These are phyloP conservation scores for Podospora pseudopauciseta DNA, from an alignment of 495 filamentous ascomycete species.

Conservation along the genomic window DNA sequence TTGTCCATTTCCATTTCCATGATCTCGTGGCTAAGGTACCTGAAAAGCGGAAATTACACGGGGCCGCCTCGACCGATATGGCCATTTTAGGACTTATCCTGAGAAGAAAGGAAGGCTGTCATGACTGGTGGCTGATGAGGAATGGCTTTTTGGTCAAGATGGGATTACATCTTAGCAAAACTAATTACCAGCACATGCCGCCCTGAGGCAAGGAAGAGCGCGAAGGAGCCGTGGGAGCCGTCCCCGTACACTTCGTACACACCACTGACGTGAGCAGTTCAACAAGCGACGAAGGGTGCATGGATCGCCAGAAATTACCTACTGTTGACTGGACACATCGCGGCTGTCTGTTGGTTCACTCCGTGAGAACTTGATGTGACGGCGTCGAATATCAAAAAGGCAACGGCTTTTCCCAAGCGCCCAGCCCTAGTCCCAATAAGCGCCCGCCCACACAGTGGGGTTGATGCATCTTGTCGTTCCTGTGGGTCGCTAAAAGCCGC, in stretches of 20 bases:
- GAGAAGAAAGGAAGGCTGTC: not conserved
- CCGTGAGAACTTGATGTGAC: not conserved
- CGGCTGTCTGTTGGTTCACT: not conserved
- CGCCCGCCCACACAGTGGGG: not conserved
- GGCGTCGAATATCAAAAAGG: not conserved
- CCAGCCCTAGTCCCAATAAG: conserved; percentile 6
- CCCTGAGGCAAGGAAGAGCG: not conserved
- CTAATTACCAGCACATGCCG: not conserved
- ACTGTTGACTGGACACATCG: not conserved
- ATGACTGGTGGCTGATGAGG: not conserved
- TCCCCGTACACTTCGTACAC: not conserved
- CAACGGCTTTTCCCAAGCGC: conserved; percentile 16
- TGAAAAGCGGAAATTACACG: not conserved
- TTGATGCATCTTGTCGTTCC: not conserved
- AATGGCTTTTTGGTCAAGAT: not conserved
- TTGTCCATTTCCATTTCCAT: not conserved
- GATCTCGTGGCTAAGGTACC: not conserved
- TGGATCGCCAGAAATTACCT: not conserved
- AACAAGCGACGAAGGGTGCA: not conserved
- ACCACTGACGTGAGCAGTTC: not conserved
- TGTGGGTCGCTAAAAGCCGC: not conserved
- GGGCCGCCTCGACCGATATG: not conserved
- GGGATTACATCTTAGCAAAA: not conserved
- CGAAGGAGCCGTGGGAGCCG: not conserved
- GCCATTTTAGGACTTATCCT: not conserved